A percentile compares a stretch with the other conserved stretches of the same genome.
These are phyloP conservation scores for Leucogyrophana mollusca DNA, from an alignment of 768 basidiomycete genomes.

Conservation along the genomic window DNA sequence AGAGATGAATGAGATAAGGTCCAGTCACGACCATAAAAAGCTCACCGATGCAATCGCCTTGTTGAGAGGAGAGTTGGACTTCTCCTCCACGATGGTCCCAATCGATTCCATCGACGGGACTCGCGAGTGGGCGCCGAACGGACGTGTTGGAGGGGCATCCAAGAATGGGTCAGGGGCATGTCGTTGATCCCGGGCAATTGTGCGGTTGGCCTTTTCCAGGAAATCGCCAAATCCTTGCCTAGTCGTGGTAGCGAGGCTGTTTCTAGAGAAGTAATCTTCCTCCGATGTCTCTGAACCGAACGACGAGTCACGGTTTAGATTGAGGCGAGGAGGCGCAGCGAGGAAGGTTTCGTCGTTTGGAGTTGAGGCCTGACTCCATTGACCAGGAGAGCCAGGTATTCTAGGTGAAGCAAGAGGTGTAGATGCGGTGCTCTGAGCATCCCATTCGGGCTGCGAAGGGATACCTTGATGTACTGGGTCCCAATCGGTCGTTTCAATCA, in stretches of 20 bases:
- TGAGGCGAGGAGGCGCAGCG: constrained; percentile 29
- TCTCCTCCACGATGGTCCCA: constrained; percentile 88
- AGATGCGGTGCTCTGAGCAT: constrained; percentile 54
- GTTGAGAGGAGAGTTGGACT: constrained; percentile 86
- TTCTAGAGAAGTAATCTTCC: constrained; percentile 55
- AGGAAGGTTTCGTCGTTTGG: constrained; percentile 42
- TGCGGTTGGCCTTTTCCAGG: constrained; percentile 80
- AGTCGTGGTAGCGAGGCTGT: constrained; percentile 23
- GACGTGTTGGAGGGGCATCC: constrained; percentile 64
- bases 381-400: constrained; percentile 56
- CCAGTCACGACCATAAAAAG: background rate
- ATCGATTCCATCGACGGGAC: constrained; percentile 89
- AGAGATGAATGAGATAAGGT: constrained; percentile 4
- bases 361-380: constrained; percentile 63
- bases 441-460: constrained; percentile 78
- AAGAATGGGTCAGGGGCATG: constrained; percentile 86
- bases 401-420: constrained; percentile 29
- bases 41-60: constrained; percentile 87
- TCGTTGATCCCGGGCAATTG: constrained; percentile 77
- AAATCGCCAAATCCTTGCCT: constrained; percentile 68
- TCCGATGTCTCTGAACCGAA: constrained; percentile 54
- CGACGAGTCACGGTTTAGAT: constrained; percentile 27
- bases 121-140: constrained; percentile 81
- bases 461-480: constrained; percentile 64
- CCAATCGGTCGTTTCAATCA: constrained; percentile 78